Evolutionary conservation across 78 protist genomes (phyloP), one percentile per base, ranked within the genome.

Genomic region (Acrasis kona): DNA sequence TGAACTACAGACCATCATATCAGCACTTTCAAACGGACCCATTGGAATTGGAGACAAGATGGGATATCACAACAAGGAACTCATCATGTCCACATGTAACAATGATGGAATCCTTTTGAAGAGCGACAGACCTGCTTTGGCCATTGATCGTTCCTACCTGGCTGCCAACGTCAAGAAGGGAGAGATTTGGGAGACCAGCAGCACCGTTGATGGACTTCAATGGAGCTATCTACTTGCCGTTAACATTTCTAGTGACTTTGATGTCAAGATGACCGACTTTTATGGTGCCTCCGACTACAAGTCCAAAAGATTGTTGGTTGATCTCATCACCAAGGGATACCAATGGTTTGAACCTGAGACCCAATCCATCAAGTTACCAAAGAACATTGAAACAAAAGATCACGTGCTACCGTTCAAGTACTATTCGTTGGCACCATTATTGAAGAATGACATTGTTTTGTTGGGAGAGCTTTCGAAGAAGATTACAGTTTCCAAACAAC

Each of bases 381-480:
- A 3, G n/a, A n/a, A n/a, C n/a, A 3, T 10, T 2, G 70, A 7
- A 28, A 35, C 65, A 28, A 28, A 2, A 30, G 77, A 76, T 68
- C n/a, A n/a, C n/a, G n/a, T n/a, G n/a, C n/a, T n/a, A n/a, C n/a
- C n/a, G n/a, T 78, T 78, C 29, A 3, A 5, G 29, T 9, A 19
- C 42, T 35, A 10, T 31, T 34, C 57, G 31, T 2, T 69, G 36
- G 2, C 76, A 30, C 82, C 82, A 12, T 27, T 68, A 10, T 31
- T 69, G 34, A 19, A 30, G 39, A 69, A 19, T 8, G 82, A 74
- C 10, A 39, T 3, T 64, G 69, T 31, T 27, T 2, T 78, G 2
- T 19, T 78, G 32, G 82, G 82, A n/a, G 82, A 78, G 10, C 2
- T 29, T 12, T 5, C n/a, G 40, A 78, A 78, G 82, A 70, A 74